Evolutionary conservation across 1,284 basidiomycete species (phyloP), one percentile per base, ranked within the genome.

Genomic region (Apiotrichum domesticum): DNA sequence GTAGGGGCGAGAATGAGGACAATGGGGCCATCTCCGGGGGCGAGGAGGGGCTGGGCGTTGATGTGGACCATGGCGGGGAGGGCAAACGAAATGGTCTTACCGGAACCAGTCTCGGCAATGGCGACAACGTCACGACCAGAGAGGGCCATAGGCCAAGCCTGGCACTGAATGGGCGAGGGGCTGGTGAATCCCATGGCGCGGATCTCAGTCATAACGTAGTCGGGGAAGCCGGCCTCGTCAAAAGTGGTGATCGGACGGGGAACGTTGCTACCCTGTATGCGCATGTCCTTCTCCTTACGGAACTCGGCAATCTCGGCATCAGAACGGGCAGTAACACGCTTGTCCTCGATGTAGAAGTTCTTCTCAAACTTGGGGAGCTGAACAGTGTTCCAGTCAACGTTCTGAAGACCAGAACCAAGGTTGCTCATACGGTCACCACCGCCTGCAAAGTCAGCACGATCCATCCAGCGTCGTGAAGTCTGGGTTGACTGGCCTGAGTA

Each of bases 41-140:
- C 78, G 64, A 98, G 82, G 51, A 98, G 83, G 8, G 95, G 90
- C 83, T 98, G 96, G 53, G 95, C 95, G 82, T 98, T 98, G 81
- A 98, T 98, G 79, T 98, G 95, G 42, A 98, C 83, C 93, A 98
- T 98, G 57, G 95, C 93, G 52, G 95, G 95, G 49, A 98, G 85
- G 56, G 96, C 94, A 73, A 98, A 98, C 14, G 94, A 87, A 63
- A 98, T 97, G 34, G 95, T 98, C 81, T 98, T 96, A 61, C 93
- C 93, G 72, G 89, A 93, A 66, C 93, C 93, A 29, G 93, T 97
- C 77, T 95, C 91, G 49, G 95, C 93, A 69, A 99, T 93, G 58
- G 96, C 95, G 57, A 97, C 92, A 43, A 97, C 83, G 78, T 98
- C 94, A 63, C 91, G 85, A 65, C 94, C 94, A 63, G 83, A 92